A percentile compares a stretch with the other conserved stretches of the same genome.
phyloP scores from a whole-genome alignment of 176 grass and related monocot species.

The Paspalum notatum region DNA sequence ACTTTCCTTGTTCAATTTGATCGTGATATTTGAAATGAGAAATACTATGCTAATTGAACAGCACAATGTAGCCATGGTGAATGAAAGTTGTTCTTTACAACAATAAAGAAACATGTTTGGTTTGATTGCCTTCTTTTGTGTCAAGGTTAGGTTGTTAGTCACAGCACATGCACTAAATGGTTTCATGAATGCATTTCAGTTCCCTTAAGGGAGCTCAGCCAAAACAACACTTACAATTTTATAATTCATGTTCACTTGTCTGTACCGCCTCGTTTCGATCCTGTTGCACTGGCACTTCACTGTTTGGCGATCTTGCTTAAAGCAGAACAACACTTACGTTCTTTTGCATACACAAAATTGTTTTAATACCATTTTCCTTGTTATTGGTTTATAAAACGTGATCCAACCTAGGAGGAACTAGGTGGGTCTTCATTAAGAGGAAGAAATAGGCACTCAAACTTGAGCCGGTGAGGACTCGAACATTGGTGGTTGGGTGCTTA shows the following conservation, averaged over 20 bases:
- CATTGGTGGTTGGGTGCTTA: no score
- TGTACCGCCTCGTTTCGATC: slow-evolving; percentile 23
- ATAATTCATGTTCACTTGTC: slow-evolving; percentile 17
- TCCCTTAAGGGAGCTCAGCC: slow-evolving; percentile 20
- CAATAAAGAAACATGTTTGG: slow-evolving; percentile 16
- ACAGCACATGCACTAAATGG: slow-evolving; percentile 27
- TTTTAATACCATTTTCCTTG: slow-evolving; percentile 27
- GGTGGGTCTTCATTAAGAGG: no score
- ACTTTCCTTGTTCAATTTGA: slow-evolving; percentile 34
- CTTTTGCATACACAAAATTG: slow-evolving; percentile 18
- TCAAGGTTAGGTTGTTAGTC: slow-evolving; percentile 35
- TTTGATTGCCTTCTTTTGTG: slow-evolving; percentile 19
- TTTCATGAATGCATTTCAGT: slow-evolving; percentile 21
- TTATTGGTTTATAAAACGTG: background rate
- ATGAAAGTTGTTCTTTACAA: slow-evolving; percentile 26
- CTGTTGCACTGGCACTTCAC: slow-evolving; percentile 32
- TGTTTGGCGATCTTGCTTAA: slow-evolving; percentile 38
- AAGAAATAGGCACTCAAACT: no score
- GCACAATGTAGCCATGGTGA: background rate
- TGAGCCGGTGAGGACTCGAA: no score
- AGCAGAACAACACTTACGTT: slow-evolving; percentile 8
- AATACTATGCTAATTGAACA: slow-evolving; percentile 3
- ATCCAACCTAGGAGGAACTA: no score
- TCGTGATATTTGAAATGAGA: slow-evolving; percentile 23
- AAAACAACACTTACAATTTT: slow-evolving; percentile 1